Conservation (phyloP, 352 stramenopile species). For the Halophytophthora polymorphica region DNA sequence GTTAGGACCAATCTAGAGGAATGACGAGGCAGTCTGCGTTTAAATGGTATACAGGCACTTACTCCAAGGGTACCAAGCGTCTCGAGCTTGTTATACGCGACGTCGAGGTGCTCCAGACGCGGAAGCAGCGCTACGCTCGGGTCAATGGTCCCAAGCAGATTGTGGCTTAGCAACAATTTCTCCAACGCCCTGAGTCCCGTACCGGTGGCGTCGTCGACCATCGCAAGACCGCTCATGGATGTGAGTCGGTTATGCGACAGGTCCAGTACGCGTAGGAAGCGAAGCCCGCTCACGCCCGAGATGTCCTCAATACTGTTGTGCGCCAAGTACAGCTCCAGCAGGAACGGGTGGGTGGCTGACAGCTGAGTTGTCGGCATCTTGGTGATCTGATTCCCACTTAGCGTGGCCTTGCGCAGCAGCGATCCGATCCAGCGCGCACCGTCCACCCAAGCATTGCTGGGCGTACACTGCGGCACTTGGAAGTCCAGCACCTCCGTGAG, state of each 20-base stretch:
- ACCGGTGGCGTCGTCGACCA: constrained; percentile 1
- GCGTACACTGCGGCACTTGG: constrained; percentile 55
- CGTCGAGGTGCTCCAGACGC: constrained; percentile 48
- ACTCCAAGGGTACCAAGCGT: constrained; percentile 44
- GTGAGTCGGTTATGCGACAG: constrained; percentile 65
- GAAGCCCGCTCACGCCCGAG: constrained; percentile 43
- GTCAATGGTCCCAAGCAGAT: constrained; percentile 49
- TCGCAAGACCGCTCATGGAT: constrained; percentile 33
- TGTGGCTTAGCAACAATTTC: constrained; percentile 49
- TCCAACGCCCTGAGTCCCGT: constrained; percentile 42
- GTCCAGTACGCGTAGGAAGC: constrained; percentile 65
- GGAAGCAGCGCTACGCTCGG: constrained; percentile 34
- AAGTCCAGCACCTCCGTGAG: constrained; percentile 64
- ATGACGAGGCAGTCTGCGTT: too few species aligned
- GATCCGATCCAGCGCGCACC: constrained; percentile 63
- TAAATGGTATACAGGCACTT: not conserved
- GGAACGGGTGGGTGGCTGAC: constrained; percentile 45
- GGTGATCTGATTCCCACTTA: constrained; percentile 53
- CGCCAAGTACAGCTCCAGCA: constrained; percentile 60
- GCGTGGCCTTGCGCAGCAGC: constrained; percentile 46
- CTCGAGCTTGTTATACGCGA: constrained; percentile 54
- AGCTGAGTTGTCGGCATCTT: constrained; percentile 43
- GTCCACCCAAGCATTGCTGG: constrained; percentile 46
- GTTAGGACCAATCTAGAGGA: not conserved
- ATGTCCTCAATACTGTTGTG: constrained; percentile 58